Percentiles rank a stretch among this genome's conserved stretches.
Conservation (phyloP, 306 rosid genomes). For the Echinosophora koreensis region DNA sequence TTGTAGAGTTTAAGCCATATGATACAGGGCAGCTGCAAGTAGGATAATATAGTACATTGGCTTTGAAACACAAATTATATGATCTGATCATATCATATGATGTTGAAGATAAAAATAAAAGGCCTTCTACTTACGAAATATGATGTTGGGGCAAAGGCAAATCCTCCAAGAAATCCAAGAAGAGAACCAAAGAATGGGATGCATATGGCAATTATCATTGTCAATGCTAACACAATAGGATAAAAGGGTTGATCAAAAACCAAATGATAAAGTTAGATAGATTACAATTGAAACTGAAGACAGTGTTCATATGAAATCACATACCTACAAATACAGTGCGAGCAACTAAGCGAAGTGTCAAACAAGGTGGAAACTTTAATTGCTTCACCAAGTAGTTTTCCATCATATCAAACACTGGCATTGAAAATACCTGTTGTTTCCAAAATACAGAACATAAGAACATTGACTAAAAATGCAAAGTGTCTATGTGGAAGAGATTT, state of each 20-base stretch:
- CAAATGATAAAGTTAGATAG: not conserved
- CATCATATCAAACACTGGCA: constrained; percentile 85
- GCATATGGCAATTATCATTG: constrained; percentile 68
- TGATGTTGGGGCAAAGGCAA: constrained; percentile 90
- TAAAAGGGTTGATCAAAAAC: not conserved
- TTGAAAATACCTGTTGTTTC: constrained; percentile 64
- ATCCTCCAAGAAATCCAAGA: constrained; percentile 91
- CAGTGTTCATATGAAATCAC: constrained; percentile 7
- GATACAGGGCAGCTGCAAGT: constrained; percentile 80
- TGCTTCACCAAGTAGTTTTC: constrained; percentile 72
- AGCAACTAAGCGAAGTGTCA: constrained; percentile 66
- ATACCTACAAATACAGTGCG: constrained; percentile 68
- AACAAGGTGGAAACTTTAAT: constrained; percentile 57
- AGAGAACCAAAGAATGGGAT: constrained; percentile 86
- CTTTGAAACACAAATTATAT: not conserved
- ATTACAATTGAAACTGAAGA: not conserved
- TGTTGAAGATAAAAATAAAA: not conserved
- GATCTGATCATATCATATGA: not conserved
- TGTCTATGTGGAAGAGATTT: too few relatives aligned
- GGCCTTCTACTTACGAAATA: constrained; percentile 66
- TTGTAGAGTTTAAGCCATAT: constrained; percentile 77
- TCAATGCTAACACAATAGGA: constrained; percentile 54
- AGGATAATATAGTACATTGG: not conserved
- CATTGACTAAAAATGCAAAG: not conserved
- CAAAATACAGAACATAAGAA: constrained; percentile 12